Conservation (phyloP, 2,329 filamentous ascomycete species). For the Aspergillus novoparasiticus region DNA sequence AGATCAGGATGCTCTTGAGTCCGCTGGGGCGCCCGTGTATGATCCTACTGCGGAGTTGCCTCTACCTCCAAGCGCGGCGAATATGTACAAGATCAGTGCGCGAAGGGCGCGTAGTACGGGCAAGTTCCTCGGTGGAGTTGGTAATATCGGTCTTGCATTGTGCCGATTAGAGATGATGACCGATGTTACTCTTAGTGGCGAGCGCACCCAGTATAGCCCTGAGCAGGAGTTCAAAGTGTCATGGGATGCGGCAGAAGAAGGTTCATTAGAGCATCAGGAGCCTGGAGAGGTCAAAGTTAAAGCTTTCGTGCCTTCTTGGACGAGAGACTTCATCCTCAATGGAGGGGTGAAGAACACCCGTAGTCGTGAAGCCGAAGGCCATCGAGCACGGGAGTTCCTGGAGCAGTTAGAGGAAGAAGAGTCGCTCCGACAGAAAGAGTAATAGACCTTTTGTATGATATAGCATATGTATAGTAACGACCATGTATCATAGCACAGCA, state of each 20-base stretch:
- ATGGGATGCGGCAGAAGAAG: constrained; percentile 51
- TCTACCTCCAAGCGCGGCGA: constrained; percentile 45
- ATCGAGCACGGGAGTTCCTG: constrained; percentile 39
- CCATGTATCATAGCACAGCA: constrained; percentile 23
- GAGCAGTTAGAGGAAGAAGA: constrained; percentile 42
- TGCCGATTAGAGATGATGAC: constrained; percentile 93
- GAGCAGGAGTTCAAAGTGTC: constrained; percentile 65
- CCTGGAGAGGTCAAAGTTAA: constrained; percentile 61
- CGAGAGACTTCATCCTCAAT: constrained; percentile 47
- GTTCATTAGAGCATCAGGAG: constrained; percentile 30
- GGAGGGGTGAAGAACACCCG: constrained; percentile 39
- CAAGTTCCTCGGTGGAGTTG: constrained; percentile 76
- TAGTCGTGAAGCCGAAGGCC: constrained; percentile 22
- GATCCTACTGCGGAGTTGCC: constrained; percentile 28
- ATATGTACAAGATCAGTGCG: constrained; percentile 56
- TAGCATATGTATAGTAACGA: constrained; percentile 26
- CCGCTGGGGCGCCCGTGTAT: constrained; percentile 54
- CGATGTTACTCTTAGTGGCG: constrained; percentile 70
- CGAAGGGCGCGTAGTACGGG: constrained; percentile 70
- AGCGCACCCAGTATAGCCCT: constrained; percentile 62
- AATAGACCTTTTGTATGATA: constrained; percentile 12
- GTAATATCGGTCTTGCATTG: constrained; percentile 83
- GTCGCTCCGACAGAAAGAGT: constrained; percentile 28
- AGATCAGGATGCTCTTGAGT: constrained; percentile 41
- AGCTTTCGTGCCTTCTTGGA: constrained; percentile 84